Base-by-base conservation (phyloP, 2,329 filamentous ascomycete species). In the Talaromyces sp. region DNA sequence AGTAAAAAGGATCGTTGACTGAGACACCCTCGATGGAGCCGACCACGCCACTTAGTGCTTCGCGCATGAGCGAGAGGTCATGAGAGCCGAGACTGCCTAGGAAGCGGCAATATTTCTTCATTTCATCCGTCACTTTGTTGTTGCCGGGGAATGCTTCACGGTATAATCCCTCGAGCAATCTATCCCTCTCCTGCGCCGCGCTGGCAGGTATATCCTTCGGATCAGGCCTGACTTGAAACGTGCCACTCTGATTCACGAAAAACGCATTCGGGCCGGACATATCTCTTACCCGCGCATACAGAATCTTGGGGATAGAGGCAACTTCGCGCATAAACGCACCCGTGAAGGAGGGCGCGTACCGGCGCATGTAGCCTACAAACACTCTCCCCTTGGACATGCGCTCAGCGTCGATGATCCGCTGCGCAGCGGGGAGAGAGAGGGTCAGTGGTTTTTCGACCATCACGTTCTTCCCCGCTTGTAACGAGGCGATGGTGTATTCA, bases 371-470 rank as follows among this genome's bases (percentile, higher is more conserved):
- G 1, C 86, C 86, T 0, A 89, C 84, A 70, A 89, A 85, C 1
- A 88, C 79, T 34, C 73, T 78, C 4, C 75, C 77, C 1, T 75
- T 72, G 0, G 80, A 79, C 0, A 66, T 69, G 19, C 74, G 72
- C 70, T 87, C 83, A 0, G 85, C 85, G 0, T 76, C 80, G 34
- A 83, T 74, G 25, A 89, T 82, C 0, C 75, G 71, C 29, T 82
- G 74, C 0, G 82, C 75, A 56, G 82, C 81, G 1, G 76, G 77
- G 22, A 83, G 73, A 27, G 78, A 83, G 4, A 88, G 70, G 0
- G 85, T 80, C 1, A 86, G 70, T 0, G 87, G 87, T 65, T 88
- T 88, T 71, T 89, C 86, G 3, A 89, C 76, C 66, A 89, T 79
- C 11, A 84, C 82, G 67, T 84, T 77, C 71, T 89, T 89, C 62